Conservation (phyloP, 164 flowering plant genomes). For the Paratinospora sagittata region DNA sequence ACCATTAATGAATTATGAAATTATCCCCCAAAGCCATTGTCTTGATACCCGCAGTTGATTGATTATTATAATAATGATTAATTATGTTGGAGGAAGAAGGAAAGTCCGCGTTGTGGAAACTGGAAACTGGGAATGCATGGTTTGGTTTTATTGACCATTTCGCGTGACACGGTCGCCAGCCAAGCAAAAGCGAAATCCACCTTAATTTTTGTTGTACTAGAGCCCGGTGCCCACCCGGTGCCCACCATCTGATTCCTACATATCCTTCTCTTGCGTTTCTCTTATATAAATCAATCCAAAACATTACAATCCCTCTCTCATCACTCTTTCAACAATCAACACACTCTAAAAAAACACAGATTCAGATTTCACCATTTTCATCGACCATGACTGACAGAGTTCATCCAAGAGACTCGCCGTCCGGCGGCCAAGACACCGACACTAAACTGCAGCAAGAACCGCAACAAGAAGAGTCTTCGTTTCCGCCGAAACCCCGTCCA, state of each 20-base stretch:
- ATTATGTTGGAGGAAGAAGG: neutral
- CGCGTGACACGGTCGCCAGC: neutral
- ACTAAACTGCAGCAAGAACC: neutral
- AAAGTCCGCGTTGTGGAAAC: neutral
- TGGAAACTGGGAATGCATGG: neutral
- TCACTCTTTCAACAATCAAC: neutral
- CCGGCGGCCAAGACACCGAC: neutral
- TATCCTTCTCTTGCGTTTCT: too few species aligned
- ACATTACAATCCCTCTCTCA: too few species aligned
- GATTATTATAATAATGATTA: neutral
- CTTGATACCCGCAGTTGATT: neutral
- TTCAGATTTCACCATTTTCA: too few species aligned
- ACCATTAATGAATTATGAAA: too few species aligned
- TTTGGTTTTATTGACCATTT: neutral
- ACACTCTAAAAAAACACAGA: too few species aligned
- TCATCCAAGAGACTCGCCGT: slow-evolving; percentile 7
- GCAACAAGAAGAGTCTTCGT: neutral
- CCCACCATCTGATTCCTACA: neutral
- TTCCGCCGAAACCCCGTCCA: slow-evolving; percentile 7
- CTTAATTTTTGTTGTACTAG: too few species aligned
- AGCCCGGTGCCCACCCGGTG: neutral
- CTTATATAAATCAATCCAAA: too few species aligned
- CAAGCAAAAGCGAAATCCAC: neutral
- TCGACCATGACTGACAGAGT: slow-evolving; percentile 9
- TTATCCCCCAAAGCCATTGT: too few species aligned